phyloP scores from a whole-genome alignment of 1,284 basidiomycete genomes.

The Moesziomyces aphidis region DNA sequence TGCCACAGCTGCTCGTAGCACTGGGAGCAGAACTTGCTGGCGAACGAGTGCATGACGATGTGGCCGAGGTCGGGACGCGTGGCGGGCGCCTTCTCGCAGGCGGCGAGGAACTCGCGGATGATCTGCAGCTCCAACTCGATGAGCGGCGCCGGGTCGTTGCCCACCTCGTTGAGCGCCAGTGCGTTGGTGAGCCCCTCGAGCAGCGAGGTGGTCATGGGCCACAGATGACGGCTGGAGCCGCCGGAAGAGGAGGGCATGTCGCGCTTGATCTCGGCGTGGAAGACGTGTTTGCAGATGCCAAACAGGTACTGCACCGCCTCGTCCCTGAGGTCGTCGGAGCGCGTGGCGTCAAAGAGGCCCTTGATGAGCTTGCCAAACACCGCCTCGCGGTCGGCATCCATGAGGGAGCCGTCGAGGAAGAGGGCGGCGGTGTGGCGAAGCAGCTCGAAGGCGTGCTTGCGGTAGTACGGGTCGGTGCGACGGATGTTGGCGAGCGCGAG shows the following conservation, averaged over 20 bases:
- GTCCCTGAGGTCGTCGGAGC: constrained; percentile 77
- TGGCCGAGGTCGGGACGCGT: constrained; percentile 57
- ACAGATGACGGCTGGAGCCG: constrained; percentile 73
- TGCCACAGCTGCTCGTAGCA: constrained; percentile 67
- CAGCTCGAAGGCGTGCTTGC: constrained; percentile 81
- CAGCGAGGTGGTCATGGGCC: constrained; percentile 70
- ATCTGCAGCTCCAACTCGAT: constrained; percentile 57
- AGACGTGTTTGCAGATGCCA: constrained; percentile 77
- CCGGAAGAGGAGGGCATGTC: constrained; percentile 68
- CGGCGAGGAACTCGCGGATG: constrained; percentile 54
- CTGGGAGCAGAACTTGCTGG: constrained; percentile 63
- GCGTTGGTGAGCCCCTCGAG: constrained; percentile 62
- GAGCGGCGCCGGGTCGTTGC: constrained; percentile 63
- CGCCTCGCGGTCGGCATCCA: constrained; percentile 76
- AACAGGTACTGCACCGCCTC: constrained; percentile 78
- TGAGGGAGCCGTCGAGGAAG: constrained; percentile 76
- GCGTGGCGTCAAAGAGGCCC: constrained; percentile 82
- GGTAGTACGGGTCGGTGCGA: constrained; percentile 75
- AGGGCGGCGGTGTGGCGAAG: constrained; percentile 80
- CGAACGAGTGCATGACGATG: constrained; percentile 64
- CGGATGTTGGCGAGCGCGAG: constrained; percentile 79
- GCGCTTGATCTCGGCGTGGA: constrained; percentile 70
- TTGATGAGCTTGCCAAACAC: constrained; percentile 77
- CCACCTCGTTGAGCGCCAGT: constrained; percentile 52
- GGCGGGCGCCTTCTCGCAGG: constrained; percentile 53